Conservation (phyloP, 2,329 filamentous ascomycete species). For the Rhytidhysteron rufulum region DNA sequence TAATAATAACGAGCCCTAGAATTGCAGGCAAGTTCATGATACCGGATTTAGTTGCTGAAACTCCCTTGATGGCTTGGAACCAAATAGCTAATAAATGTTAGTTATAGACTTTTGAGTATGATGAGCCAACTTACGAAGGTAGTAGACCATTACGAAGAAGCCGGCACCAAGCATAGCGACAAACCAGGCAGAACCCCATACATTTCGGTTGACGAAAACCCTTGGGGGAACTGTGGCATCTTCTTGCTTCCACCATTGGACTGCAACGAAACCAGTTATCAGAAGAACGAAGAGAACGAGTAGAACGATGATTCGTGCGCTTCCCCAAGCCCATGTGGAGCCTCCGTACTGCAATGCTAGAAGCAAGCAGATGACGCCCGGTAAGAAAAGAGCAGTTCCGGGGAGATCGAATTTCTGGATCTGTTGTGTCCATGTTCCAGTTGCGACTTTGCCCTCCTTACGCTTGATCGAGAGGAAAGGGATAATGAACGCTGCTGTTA, state of each 20-base stretch:
- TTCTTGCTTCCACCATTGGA: constrained; percentile 43
- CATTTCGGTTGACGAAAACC: constrained; percentile 43
- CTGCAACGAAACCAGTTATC: constrained; percentile 36
- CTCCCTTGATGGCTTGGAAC: constrained; percentile 50
- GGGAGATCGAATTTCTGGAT: constrained; percentile 45
- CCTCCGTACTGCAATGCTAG: constrained; percentile 51
- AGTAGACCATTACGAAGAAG: constrained; percentile 46
- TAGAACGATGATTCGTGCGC: constrained; percentile 44
- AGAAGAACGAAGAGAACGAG: constrained; percentile 45
- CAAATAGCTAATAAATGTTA: constrained; percentile 35
- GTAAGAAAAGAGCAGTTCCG: constrained; percentile 42
- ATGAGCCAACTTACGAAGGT: constrained; percentile 26
- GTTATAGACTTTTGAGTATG: constrained; percentile 1
- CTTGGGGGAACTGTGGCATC: constrained; percentile 46
- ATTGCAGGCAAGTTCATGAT: constrained; percentile 48
- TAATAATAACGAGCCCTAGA: constrained; percentile 42
- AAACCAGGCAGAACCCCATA: constrained; percentile 41
- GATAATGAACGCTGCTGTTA: constrained; percentile 40
- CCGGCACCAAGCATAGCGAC: constrained; percentile 39
- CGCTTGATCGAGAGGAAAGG: constrained; percentile 35
- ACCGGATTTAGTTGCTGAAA: constrained; percentile 43
- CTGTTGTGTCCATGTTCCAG: constrained; percentile 34
- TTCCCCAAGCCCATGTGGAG: constrained; percentile 44
- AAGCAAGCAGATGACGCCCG: constrained; percentile 39
- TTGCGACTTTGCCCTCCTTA: constrained; percentile 27